These are phyloP conservation scores for Teunomyces atbi DNA, from an alignment of 805 yeast genomes.

Conservation along the genomic window DNA sequence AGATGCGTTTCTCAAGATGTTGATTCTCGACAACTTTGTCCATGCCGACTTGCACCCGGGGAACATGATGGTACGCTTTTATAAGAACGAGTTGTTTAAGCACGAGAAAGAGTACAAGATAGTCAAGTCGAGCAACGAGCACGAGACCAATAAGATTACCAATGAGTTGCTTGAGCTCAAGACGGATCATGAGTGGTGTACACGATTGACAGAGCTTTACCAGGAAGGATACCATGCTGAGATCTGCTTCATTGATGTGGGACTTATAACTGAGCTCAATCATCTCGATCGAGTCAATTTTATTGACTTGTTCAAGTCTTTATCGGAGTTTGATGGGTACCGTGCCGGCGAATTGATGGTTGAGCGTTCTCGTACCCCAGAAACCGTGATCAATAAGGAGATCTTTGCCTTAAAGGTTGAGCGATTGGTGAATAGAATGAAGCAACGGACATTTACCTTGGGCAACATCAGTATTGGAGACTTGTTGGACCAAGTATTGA, in stretches of 20 bases:
- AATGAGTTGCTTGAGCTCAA: constrained; percentile 36
- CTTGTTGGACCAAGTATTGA: constrained; percentile 76
- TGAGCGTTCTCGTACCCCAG: constrained; percentile 92
- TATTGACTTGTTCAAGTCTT: constrained; percentile 81
- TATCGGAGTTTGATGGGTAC: constrained; percentile 91
- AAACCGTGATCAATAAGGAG: constrained; percentile 80
- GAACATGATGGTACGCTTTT: constrained; percentile 75
- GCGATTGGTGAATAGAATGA: constrained; percentile 74
- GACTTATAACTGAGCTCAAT: constrained; percentile 87
- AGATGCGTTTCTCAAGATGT: constrained; percentile 90
- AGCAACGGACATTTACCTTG: constrained; percentile 83
- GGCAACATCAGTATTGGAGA: constrained; percentile 94
- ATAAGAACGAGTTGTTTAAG: constrained; percentile 46
- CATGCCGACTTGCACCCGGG: constrained; percentile 99
- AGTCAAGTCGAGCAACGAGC: constrained; percentile 42
- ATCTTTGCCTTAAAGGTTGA: constrained; percentile 87
- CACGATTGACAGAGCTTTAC: constrained; percentile 44
- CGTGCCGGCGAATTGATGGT: constrained; percentile 94
- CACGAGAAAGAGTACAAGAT: constrained; percentile 44
- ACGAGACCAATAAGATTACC: constrained; percentile 47
- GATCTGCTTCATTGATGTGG: constrained; percentile 88
- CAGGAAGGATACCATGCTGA: constrained; percentile 74
- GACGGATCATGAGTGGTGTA: constrained; percentile 44
- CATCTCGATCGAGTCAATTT: constrained; percentile 77
- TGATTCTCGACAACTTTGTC: constrained; percentile 87